Base-by-base conservation (phyloP, 345 rosid species). In the Melastoma malabathricum region DNA sequence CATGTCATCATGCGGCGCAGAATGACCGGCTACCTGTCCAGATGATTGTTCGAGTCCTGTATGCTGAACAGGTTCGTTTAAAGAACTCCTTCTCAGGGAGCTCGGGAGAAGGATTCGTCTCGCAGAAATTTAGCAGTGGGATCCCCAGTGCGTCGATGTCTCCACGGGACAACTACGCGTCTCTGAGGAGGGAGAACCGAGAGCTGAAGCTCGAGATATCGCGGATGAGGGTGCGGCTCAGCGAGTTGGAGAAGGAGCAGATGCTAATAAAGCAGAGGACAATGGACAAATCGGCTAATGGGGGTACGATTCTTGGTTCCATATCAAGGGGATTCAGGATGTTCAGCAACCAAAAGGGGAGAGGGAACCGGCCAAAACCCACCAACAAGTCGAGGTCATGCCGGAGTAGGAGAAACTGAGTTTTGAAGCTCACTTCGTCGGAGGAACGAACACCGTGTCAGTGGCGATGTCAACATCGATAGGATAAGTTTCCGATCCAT, bases 291-390 rank as follows among this genome's bases (percentile, higher is more conserved):
- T 74, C 89, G 6, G 83, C 78, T 54, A 75, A 71, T 45, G 83
- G 90, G 9, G 81, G 71, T 57, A 83, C 86, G 0, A 64, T 89
- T 60, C 66, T 85, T 2, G 79, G 80, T 31, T 81, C 94, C 1
- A 57, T 89, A 18, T 83, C 97, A 0, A 83, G 71, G 75, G 97
- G 95, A 48, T 71, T 89, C 4, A 86, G 94, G 54, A 79, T 72
- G 62, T 77, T 84, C 19, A 18, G 49, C 3, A 14, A 44, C 43
- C 18, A 18, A 31, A 18, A 51, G 44, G 8, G 44, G 6, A 15
- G 18, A 3, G 44, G 55, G 38, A 51, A 31, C 9, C 38, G 38
- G 9, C 38, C 38, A 29, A 29, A 29, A 29, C 38, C 38, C 38
- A 10, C 5, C 38, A 29, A 29, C 38, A 29, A 29, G 38, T 29